Evolutionary conservation across 805 yeast genomes (phyloP).

Genomic region (Saitoella complicata): DNA sequence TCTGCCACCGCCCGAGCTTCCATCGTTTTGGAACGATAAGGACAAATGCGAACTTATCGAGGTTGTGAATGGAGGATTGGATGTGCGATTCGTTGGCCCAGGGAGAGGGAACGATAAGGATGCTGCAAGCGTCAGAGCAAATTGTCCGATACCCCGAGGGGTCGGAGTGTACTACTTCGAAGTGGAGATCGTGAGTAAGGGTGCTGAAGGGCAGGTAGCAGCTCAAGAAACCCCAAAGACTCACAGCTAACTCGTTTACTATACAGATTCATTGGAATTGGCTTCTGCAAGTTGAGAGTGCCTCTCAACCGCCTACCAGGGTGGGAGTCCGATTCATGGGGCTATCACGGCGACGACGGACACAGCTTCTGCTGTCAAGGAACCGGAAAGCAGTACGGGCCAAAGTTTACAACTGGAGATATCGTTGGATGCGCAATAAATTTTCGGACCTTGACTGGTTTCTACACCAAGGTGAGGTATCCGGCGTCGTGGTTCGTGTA

Average conservation of each 20-base stretch:
- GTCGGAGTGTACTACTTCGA: constrained; percentile 39
- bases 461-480: constrained; percentile 38
- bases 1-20: background rate
- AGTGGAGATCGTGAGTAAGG: constrained; percentile 25
- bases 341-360: constrained; percentile 39
- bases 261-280: constrained; percentile 27
- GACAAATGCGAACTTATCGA: constrained; percentile 2
- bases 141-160: constrained; percentile 22
- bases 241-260: constrained; percentile 3
- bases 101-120: constrained; percentile 7
- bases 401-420: constrained; percentile 40
- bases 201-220: constrained; percentile 19
- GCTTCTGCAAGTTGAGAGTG: constrained; percentile 26
- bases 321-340: constrained; percentile 32
- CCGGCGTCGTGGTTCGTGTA: no score
- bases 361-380: constrained; percentile 25
- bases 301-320: constrained; percentile 30
- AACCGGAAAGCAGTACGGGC: constrained; percentile 26
- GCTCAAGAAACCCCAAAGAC: background rate
- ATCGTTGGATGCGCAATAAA: constrained; percentile 74
- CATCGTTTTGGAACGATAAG: background rate
- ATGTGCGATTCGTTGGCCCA: background rate
- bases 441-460: constrained; percentile 43
- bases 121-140: constrained; percentile 11
- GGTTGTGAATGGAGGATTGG: background rate